These are phyloP conservation scores for Brassica nigra DNA, from an alignment of 345 rosid species.

Conservation along the genomic window DNA sequence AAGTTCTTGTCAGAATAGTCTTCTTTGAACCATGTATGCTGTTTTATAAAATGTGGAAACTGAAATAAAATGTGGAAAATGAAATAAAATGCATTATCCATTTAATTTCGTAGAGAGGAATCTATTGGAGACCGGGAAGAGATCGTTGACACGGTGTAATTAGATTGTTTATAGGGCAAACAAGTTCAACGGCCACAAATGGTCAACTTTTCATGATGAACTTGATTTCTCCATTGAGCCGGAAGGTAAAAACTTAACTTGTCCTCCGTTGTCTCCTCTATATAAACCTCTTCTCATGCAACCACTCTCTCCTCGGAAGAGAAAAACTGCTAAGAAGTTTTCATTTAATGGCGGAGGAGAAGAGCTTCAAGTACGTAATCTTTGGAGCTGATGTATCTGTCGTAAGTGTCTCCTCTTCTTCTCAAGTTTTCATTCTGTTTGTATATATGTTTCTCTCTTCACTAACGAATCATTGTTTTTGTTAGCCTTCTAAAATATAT, in stretches of 20 bases:
- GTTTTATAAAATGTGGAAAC: neutral
- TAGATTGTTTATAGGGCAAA: neutral
- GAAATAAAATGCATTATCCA: neutral
- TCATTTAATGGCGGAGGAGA: constrained; percentile 32
- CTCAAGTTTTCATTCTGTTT: neutral
- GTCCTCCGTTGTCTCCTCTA: neutral
- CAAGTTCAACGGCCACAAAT: neutral
- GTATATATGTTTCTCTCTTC: neutral
- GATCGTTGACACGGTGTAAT: neutral
- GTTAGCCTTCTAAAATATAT: neutral
- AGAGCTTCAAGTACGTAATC: constrained; percentile 34
- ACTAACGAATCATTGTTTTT: neutral
- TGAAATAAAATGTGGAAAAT: neutral
- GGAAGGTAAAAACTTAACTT: neutral
- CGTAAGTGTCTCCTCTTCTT: constrained; percentile 18
- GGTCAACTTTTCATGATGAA: neutral
- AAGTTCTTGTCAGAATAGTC: neutral
- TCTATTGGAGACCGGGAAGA: neutral
- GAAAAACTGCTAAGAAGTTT: neutral
- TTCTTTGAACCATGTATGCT: neutral
- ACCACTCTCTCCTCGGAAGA: neutral
- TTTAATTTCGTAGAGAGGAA: neutral
- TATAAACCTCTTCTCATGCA: constrained; percentile 4
- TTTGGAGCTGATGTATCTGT: constrained; percentile 26
- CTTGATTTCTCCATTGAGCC: neutral